Evolutionary conservation across 306 rosid genomes (phyloP), one percentile per base, ranked within the genome.

Genomic region (Psophocarpus tetragonolobus): DNA sequence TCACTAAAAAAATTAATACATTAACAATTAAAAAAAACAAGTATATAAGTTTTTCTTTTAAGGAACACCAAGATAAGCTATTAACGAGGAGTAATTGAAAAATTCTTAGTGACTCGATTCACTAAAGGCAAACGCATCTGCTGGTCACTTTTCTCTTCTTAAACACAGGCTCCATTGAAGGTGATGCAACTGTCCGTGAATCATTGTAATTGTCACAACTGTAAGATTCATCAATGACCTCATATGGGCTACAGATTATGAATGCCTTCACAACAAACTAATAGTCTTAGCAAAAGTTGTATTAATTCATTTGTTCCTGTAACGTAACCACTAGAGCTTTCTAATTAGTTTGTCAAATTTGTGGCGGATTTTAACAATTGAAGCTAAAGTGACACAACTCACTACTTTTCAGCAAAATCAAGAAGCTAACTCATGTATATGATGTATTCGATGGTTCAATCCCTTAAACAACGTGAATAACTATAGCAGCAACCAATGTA

Each of bases 201-300:
- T 88, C 95, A 82, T 84, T 88, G 39, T 97, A 89, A 17, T 76
- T 84, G 12, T 93, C 95, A 77, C 82, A 80, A 82, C 91, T 83
- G 81, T 89, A 93, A 66, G 73, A 85, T 58, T 85, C 88, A 71
- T 85, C 95, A 30, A 84, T 85, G 24, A 89, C 87, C 30, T 91
- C 93, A 61, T 62, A 71, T 3, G 95, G 95, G 82, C 91, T 91
- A 51, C 87, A 71, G 77, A 64, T 76, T 80, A 57, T 67, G 84
- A 41, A 72, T 26, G 41, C 51, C 76, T 47, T 76, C 84, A 29
- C 23, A 50, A 63, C 81, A 67, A 32, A 75, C 83, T 8, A 83
- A 69, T 24, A 71, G 50, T 74, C 83, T 87, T 75, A 72, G 63
- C 42, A 93, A 77, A 73, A 85, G 85, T 67, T 81, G 88, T 97